Base-by-base conservation (phyloP, 2,329 filamentous ascomycete species). In the Ophiocordyceps robertsii region DNA sequence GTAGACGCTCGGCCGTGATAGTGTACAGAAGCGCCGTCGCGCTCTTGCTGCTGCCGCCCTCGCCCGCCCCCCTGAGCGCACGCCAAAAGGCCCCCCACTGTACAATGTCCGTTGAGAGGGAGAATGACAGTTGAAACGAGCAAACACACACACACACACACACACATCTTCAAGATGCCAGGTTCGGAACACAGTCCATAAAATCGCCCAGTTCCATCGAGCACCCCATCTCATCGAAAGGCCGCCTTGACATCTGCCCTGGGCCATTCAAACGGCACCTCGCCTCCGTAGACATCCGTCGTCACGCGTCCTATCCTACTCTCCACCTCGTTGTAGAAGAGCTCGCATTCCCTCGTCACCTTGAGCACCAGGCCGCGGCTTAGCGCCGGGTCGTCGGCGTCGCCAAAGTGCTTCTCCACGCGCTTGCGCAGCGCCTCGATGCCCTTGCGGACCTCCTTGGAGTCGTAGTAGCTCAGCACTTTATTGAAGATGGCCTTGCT, bases 361-460 rank as follows among this genome's bases (percentile, higher is more conserved):
- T 73, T 71, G 40, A 61, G 61, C 21, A 80, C 77, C 35, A 82
- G 64, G 31, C 67, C 67, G 40, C 68, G 66, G 52, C 77, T 82
- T 42, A 82, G 67, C 19, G 67, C 74, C 43, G 79, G 77, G 48
- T 89, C 84, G 51, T 93, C 87, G 6, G 81, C 84, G 51, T 94
- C 87, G 37, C 87, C 87, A 69, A 96, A 96, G 62, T 96, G 90
- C 67, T 96, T 98, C 64, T 96, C 90, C 1, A 96, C 85, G 40
- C 90, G 77, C 67, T 94, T 95, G 55, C 82, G 82, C 51, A 96
- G 70, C 42, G 85, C 76, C 54, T 95, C 87, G 51, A 95, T 82
- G n/a, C 90, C 89, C 57, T 89, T 88, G 49, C 84, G 77, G 37
- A 95, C 75, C 62, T 95, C 88, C 58, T 85, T 89, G 17, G 71